Conservation (phyloP, 345 rosid species). For the Pugionium dolabratum region DNA sequence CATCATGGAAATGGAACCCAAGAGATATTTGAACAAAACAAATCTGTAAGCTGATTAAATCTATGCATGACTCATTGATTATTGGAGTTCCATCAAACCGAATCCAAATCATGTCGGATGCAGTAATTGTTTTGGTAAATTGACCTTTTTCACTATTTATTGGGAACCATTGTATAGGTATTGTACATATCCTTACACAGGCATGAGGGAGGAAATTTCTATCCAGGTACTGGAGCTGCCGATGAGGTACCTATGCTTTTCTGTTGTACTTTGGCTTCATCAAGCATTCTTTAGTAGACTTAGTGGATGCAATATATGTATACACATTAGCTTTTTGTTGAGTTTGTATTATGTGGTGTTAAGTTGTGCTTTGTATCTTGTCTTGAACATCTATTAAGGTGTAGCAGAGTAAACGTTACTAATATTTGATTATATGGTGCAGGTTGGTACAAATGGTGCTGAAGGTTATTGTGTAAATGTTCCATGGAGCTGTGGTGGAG, state of each 20-base stretch:
- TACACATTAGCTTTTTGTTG: slow-evolving; percentile 8
- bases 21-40: slow-evolving; percentile 84
- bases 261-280: slow-evolving; percentile 12
- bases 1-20: slow-evolving; percentile 99
- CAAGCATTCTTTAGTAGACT: not conserved
- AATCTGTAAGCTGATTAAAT: slow-evolving; percentile 63
- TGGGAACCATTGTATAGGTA: slow-evolving; percentile 51
- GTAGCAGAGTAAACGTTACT: slow-evolving; percentile 15
- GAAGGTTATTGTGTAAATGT: slow-evolving; percentile 93
- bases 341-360: not conserved
- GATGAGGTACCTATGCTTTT: slow-evolving; percentile 56
- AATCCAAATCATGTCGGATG: slow-evolving; percentile 14
- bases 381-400: slow-evolving; percentile 1
- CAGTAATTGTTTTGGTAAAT: slow-evolving; percentile 8
- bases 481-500: slow-evolving; percentile 97
- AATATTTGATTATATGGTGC: slow-evolving; percentile 29
- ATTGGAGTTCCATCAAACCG: not conserved
- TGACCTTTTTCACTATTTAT: slow-evolving; percentile 9
- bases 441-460: slow-evolving; percentile 87
- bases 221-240: slow-evolving; percentile 93
- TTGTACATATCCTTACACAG: slow-evolving; percentile 89
- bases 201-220: slow-evolving; percentile 87
- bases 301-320: not conserved
- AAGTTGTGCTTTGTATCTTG: not conserved
- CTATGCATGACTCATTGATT: not conserved